A percentile compares a stretch with the other conserved stretches of the same genome.
These are phyloP conservation scores for Omphalotus guepiniiformis DNA, from an alignment of 768 basidiomycete genomes.

Conservation along the genomic window DNA sequence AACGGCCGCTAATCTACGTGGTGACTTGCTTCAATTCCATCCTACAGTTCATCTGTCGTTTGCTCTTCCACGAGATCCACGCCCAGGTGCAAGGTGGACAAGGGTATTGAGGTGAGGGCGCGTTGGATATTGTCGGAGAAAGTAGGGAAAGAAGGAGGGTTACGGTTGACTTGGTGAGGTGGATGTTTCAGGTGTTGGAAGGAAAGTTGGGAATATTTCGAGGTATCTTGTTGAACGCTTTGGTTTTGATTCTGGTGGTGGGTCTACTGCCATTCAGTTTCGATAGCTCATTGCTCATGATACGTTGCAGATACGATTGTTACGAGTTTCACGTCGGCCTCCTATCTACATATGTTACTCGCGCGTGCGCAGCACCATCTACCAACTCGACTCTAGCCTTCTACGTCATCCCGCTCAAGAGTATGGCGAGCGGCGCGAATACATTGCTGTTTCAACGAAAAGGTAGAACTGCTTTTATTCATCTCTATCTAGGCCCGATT, in stretches of 20 bases:
- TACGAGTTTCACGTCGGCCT: no score
- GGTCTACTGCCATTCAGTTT: no score
- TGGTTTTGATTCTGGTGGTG: conserved; percentile 79
- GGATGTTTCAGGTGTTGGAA: conserved; percentile 59
- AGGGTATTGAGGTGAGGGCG: conserved; percentile 74
- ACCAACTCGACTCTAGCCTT: conserved; percentile 72
- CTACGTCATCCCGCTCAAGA: conserved; percentile 84
- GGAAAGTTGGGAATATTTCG: conserved; percentile 62
- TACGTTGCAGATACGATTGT: no score
- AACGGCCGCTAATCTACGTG: no score
- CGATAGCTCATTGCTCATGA: no score
- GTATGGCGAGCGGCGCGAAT: conserved; percentile 64
- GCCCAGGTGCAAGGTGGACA: no score
- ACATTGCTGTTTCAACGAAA: conserved; percentile 56
- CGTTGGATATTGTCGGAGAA: conserved; percentile 75
- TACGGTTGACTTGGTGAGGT: conserved; percentile 83
- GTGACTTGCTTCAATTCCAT: no score
- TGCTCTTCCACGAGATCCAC: no score
- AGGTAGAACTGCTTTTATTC: no score
- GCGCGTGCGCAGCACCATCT: conserved; percentile 72
- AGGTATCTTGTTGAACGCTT: conserved; percentile 77
- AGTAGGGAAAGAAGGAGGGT: conserved; percentile 71
- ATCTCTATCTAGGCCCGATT: no score
- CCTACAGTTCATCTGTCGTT: no score
- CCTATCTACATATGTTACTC: conserved; percentile 75